Evolutionary conservation across 1,284 basidiomycete genomes (phyloP).

Genomic region (Leccinum fuscescens): DNA sequence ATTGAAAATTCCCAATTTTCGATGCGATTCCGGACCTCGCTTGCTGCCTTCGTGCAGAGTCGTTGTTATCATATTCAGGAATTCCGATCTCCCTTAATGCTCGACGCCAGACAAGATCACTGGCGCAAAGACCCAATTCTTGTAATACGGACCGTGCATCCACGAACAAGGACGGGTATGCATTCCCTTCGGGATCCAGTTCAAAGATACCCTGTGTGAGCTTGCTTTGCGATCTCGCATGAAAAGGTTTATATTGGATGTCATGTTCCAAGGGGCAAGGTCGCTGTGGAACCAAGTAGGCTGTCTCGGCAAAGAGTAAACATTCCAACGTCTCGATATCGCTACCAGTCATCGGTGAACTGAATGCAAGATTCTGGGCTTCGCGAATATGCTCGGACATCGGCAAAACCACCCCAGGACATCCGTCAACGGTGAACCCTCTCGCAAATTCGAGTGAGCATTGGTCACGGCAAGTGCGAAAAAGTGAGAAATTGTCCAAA

Average conservation of each 20-base stretch:
- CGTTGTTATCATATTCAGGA: constrained; percentile 35
- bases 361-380: constrained; percentile 47
- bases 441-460: constrained; percentile 27
- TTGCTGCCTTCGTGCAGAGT: constrained; percentile 23
- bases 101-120: constrained; percentile 63
- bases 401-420: constrained; percentile 47
- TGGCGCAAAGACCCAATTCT: constrained; percentile 61
- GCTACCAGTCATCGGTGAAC: constrained; percentile 29
- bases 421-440: constrained; percentile 37
- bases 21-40: constrained; percentile 41
- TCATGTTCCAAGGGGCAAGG: constrained; percentile 36
- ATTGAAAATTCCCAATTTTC: constrained; percentile 58
- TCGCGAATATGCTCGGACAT: constrained; percentile 34
- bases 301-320: constrained; percentile 36
- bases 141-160: constrained; percentile 44
- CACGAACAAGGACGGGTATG: constrained; percentile 42
- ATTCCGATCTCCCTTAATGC: constrained; percentile 39
- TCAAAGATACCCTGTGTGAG: constrained; percentile 38
- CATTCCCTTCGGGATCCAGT: constrained; percentile 39
- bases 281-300: constrained; percentile 35
- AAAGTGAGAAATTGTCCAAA: constrained; percentile 40
- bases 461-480: constrained; percentile 44
- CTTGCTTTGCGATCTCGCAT: constrained; percentile 27
- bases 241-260: constrained; percentile 36
- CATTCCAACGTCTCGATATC: constrained; percentile 41